phyloP scores from a whole-genome alignment of 2,329 filamentous ascomycete genomes.

The Cercospora nicotianae region DNA sequence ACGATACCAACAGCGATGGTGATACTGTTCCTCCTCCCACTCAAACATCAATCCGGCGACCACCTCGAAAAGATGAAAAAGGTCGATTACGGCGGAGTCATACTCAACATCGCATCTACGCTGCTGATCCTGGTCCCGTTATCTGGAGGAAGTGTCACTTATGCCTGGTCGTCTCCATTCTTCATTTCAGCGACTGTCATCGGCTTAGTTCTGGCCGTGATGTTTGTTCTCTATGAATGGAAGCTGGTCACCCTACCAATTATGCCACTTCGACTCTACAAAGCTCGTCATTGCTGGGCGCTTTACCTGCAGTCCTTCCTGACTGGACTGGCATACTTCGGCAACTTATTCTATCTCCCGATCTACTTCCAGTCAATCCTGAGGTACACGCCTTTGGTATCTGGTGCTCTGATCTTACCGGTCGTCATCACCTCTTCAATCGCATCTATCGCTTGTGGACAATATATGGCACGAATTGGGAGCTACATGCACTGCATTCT shows the following conservation, averaged over 20 bases:
- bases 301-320: slow-evolving; percentile 62
- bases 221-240: slow-evolving; percentile 58
- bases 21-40: slow-evolving; percentile 55
- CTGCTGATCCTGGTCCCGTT: slow-evolving; percentile 64
- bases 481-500: slow-evolving; percentile 63
- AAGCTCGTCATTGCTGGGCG: background rate
- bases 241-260: slow-evolving; percentile 58
- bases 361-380: slow-evolving; percentile 59
- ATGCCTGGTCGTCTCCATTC: slow-evolving; percentile 57
- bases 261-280: slow-evolving; percentile 60
- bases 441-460: slow-evolving; percentile 53
- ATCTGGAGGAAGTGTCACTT: slow-evolving; percentile 53
- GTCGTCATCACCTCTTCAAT: slow-evolving; percentile 52
- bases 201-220: background rate
- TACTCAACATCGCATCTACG: slow-evolving; percentile 57
- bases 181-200: slow-evolving; percentile 47
- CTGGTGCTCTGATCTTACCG: slow-evolving; percentile 38
- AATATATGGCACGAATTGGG: slow-evolving; percentile 58
- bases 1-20: slow-evolving; percentile 46
- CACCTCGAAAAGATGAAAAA: slow-evolving; percentile 49
- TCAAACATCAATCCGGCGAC: slow-evolving; percentile 46
- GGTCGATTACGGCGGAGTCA: slow-evolving; percentile 61
- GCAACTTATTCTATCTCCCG: slow-evolving; percentile 61
- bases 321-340: slow-evolving; percentile 60
- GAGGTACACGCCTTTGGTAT: background rate